A percentile compares a stretch with the other conserved stretches of the same genome.
Conservation (phyloP, 169 alveolate species). For the Plasmodium inui region DNA sequence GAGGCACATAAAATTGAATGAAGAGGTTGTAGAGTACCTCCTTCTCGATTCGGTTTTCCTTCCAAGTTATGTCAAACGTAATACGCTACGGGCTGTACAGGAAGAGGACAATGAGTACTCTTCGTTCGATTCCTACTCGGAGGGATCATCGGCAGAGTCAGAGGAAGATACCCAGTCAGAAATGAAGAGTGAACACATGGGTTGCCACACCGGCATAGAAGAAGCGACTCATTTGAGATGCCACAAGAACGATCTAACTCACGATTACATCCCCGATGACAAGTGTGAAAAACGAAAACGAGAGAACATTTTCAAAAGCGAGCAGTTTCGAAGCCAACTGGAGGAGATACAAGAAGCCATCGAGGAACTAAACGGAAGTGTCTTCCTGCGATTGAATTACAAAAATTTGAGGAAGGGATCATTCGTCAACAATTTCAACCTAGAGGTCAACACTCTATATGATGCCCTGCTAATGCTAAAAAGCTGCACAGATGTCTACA, state of each 20-base stretch:
- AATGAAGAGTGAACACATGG: neutral
- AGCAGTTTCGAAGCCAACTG: constrained; percentile 15
- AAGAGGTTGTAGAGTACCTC: constrained; percentile 6
- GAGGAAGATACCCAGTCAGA: neutral
- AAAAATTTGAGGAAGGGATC: constrained; percentile 35
- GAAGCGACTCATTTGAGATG: neutral
- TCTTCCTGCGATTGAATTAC: constrained; percentile 36
- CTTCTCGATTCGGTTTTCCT: constrained; percentile 39
- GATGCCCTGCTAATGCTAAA: constrained; percentile 44
- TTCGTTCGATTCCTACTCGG: constrained; percentile 59
- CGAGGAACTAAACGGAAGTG: constrained; percentile 34
- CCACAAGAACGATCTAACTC: neutral
- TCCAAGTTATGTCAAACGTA: constrained; percentile 49
- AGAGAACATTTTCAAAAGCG: constrained; percentile 1
- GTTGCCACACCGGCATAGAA: neutral
- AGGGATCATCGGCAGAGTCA: neutral
- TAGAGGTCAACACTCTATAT: constrained; percentile 60
- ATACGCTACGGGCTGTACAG: constrained; percentile 5
- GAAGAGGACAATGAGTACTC: constrained; percentile 45
- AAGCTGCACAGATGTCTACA: constrained; percentile 54
- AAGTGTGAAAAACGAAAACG: neutral
- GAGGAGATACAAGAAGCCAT: constrained; percentile 30
- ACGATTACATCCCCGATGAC: neutral
- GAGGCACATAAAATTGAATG: constrained; percentile 20
- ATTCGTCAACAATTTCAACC: constrained; percentile 27